A percentile compares a stretch with the other conserved stretches of the same genome.
Conservation (phyloP, 257 asterid species). For the Primulina tabacum region DNA sequence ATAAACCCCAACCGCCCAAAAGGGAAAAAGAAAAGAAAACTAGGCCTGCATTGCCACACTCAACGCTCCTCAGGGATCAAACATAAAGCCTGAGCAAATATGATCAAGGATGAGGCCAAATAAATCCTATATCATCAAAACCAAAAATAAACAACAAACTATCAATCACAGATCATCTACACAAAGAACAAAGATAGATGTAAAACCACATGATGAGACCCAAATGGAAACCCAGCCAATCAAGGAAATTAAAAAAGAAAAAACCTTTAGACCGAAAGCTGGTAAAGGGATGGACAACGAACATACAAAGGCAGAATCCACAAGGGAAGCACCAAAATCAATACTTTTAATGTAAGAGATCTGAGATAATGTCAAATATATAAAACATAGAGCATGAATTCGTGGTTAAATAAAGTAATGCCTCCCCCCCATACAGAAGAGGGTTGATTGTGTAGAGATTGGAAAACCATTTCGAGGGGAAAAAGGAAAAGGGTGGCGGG, state of each 20-base stretch:
- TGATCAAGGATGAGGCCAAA: background rate
- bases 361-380: slow-evolving; percentile 22
- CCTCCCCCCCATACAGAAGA: background rate
- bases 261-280: slow-evolving; percentile 22
- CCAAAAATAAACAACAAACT: slow-evolving; percentile 5
- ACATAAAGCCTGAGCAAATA: slow-evolving; percentile 14
- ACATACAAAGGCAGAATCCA: slow-evolving; percentile 8
- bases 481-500: slow-evolving; percentile 28
- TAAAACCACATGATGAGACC: background rate
- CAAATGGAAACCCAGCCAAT: background rate
- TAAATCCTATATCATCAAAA: background rate
- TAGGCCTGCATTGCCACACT: slow-evolving; percentile 4
- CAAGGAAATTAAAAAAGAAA: background rate
- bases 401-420: slow-evolving; percentile 12
- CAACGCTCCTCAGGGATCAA: slow-evolving; percentile 19
- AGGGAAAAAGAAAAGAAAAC: background rate
- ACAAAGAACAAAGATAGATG: background rate
- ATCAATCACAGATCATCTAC: slow-evolving; percentile 18
- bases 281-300: slow-evolving; percentile 8
- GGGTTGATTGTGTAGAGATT: background rate
- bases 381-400: background rate
- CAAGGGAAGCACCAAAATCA: slow-evolving; percentile 8
- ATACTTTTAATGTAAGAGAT: slow-evolving; percentile 31
- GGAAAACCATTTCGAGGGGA: background rate
- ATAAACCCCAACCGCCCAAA: background rate